Base-by-base conservation (phyloP, 73 alveolate species). In the Blepharisma japonicum region DNA sequence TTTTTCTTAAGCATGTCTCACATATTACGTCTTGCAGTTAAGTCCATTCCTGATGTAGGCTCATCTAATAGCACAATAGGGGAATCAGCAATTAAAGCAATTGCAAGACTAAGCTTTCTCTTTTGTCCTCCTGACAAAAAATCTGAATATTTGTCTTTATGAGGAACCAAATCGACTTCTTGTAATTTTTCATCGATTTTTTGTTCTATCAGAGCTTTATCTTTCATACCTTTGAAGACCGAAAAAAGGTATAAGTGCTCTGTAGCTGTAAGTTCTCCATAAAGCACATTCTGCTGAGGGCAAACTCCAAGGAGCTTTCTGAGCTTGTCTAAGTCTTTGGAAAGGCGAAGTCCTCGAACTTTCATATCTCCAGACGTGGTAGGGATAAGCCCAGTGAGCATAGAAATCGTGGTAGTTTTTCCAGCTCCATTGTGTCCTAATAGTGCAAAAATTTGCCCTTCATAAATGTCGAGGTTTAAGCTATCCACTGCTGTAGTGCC, bases 371-470 rank as follows among this genome's bases (percentile, higher is more conserved):
- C 98, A 71, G 74, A 25, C 6, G 92, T 80, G 9, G 92, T 68
- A 48, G 77, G 82, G 49, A 86, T 55, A 49, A 92, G 72, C 0
- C 98, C 98, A 23, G 98, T 92, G 6, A 92, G 82, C 94, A 92
- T 87, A 6, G 94, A 84, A 45, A 94, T 90, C 9, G 97, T 90
- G 5, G 99, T 82, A 0, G 99, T 91, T 71, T 95, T 95, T 42
- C 99, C 99, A 51, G 99, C 98, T 11, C 99, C 99, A 81, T 95
- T 95, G 55, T 95, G 99, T 11, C 99, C 98, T 7, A 95, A 79
- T 39, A 95, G 85, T 8, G 98, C 99, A 79, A 89, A 95, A 0
- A 95, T 95, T 77, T 95, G 86, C 25, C 98, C 96, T 68, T 83
- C 77, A 78, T 93, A 95, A 89, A 93, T 87, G 23, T 94, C 92